Evolutionary conservation across 805 yeast genomes (phyloP).

Genomic region (Candida krabiensis): DNA sequence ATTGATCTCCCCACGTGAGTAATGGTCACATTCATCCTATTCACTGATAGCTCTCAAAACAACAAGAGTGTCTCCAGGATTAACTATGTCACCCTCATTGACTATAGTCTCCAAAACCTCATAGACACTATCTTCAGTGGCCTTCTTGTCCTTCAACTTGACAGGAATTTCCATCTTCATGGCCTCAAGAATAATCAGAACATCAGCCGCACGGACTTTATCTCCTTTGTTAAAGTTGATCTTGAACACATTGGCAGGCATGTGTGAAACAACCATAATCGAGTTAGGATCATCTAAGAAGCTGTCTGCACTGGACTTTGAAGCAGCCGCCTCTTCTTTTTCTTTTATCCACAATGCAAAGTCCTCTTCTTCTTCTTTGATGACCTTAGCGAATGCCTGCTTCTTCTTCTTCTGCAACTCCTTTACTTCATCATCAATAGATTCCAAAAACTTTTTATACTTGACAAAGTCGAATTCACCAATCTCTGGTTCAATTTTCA

Average conservation of each 20-base stretch:
- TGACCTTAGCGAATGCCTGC: constrained; percentile 72
- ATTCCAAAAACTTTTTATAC: constrained; percentile 30
- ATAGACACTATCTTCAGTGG: constrained; percentile 65
- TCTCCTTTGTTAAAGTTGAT: constrained; percentile 81
- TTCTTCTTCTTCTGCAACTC: constrained; percentile 43
- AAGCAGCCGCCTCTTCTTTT: constrained; percentile 42
- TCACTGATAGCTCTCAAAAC: too few relatives aligned
- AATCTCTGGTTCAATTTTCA: constrained; percentile 27
- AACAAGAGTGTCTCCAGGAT: constrained; percentile 91
- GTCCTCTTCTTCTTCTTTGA: constrained; percentile 68
- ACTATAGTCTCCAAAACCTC: constrained; percentile 71
- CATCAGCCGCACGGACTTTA: constrained; percentile 67
- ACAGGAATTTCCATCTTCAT: constrained; percentile 89
- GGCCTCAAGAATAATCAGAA: constrained; percentile 87
- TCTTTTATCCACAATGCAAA: constrained; percentile 46
- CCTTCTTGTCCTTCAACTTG: constrained; percentile 44
- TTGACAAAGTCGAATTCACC: constrained; percentile 34
- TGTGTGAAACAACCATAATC: constrained; percentile 84
- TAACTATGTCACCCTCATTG: constrained; percentile 92
- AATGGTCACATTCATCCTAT: too few relatives aligned
- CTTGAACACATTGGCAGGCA: constrained; percentile 95
- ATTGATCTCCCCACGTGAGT: too few relatives aligned
- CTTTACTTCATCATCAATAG: constrained; percentile 27
- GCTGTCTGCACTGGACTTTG: constrained; percentile 4
- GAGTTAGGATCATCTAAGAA: constrained; percentile 54